Evolutionary conservation across 805 yeast species (phyloP).

Genomic region (Sungouiella blattae): DNA sequence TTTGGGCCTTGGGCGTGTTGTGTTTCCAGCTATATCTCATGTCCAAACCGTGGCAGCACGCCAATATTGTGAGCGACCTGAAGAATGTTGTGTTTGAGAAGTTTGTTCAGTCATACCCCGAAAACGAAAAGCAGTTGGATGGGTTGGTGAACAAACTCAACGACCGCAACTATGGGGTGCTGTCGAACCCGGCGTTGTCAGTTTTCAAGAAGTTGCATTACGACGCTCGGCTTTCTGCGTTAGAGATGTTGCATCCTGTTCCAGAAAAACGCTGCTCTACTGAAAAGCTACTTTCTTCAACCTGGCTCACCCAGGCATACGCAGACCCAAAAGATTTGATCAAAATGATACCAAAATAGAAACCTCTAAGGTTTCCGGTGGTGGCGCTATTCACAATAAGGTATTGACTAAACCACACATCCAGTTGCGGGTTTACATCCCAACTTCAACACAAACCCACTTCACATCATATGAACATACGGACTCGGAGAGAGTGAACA

Average conservation of each 20-base stretch:
- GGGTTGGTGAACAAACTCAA: slow-evolving; percentile 24
- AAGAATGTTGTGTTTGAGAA: slow-evolving; percentile 19
- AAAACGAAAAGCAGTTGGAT: slow-evolving; percentile 16
- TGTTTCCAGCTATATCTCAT: slow-evolving; percentile 44
- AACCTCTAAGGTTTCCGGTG: too few relatives aligned
- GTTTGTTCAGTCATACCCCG: slow-evolving; percentile 28
- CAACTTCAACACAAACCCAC: too few relatives aligned
- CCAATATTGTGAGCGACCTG: slow-evolving; percentile 22
- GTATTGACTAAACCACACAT: too few relatives aligned
- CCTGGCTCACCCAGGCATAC: slow-evolving; percentile 39
- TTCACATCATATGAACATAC: too few relatives aligned
- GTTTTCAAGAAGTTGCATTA: slow-evolving; percentile 35
- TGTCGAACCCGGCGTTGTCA: slow-evolving; percentile 29
- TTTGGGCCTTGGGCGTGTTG: slow-evolving; percentile 51
- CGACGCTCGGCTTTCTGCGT: slow-evolving; percentile 30
- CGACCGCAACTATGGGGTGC: slow-evolving; percentile 14
- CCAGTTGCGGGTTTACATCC: too few relatives aligned
- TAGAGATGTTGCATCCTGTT: slow-evolving; percentile 33
- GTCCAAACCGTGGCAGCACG: slow-evolving; percentile 47
- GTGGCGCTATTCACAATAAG: too few relatives aligned
- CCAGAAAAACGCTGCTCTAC: slow-evolving; percentile 22
- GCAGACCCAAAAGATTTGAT: slow-evolving; percentile 37
- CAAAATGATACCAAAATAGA: neutral
- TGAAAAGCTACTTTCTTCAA: slow-evolving; percentile 22
- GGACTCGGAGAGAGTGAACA: too few relatives aligned